phyloP scores from a whole-genome alignment of 2,329 filamentous ascomycete genomes.

The Penicillium janthinellum region DNA sequence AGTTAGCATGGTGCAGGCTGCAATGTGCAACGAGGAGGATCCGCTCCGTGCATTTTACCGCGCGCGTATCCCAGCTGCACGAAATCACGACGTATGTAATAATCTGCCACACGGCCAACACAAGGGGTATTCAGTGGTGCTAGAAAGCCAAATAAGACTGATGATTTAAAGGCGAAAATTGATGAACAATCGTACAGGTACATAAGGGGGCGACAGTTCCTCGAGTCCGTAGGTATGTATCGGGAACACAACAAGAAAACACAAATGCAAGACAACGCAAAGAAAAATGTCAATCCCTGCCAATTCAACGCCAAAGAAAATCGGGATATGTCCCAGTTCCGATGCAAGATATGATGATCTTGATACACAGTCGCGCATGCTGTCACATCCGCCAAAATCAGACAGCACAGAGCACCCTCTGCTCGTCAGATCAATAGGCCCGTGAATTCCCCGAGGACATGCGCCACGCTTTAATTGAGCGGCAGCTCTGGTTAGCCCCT shows the following conservation, averaged over 20 bases:
- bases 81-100: background rate
- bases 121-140: background rate
- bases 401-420: background rate
- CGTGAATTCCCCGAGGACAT: background rate
- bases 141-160: too few species aligned
- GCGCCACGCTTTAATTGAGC: background rate
- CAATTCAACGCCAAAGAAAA: slow-evolving; percentile 4
- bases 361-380: background rate
- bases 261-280: background rate
- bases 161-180: background rate
- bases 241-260: slow-evolving; percentile 1
- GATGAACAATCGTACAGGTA: background rate
- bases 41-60: slow-evolving; percentile 3
- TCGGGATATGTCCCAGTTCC: slow-evolving; percentile 8
- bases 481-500: background rate
- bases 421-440: background rate
- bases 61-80: slow-evolving; percentile 1
- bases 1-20: slow-evolving; percentile 6
- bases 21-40: background rate
- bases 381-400: background rate
- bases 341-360: slow-evolving; percentile 3
- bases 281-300: background rate
- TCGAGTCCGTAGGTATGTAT: slow-evolving; percentile 4
- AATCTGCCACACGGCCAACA: background rate
- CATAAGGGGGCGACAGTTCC: background rate